A percentile compares a stretch with the other conserved stretches of the same genome.
phyloP scores from a whole-genome alignment of 768 basidiomycete genomes.

The Daedaleopsis nitida region DNA sequence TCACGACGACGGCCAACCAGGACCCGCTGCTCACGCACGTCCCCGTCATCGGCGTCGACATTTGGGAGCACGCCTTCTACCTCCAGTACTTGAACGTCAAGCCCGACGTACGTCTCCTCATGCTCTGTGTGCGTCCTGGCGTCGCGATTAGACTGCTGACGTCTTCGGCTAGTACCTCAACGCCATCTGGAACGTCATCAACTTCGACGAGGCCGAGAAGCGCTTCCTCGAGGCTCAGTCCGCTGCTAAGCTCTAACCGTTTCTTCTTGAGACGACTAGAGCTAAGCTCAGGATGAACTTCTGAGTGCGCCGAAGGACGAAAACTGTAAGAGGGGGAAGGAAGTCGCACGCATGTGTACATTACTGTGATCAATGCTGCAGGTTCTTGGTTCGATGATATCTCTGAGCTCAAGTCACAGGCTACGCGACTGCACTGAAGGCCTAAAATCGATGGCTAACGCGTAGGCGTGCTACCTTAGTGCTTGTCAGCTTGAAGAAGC shows the following conservation, averaged over 20 bases:
- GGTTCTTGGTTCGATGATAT: background rate
- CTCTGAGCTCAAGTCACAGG: too few relatives aligned
- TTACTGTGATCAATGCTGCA: slow-evolving; percentile 11
- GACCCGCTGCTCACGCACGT: slow-evolving; percentile 79
- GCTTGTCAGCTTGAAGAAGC: too few relatives aligned
- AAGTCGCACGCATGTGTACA: slow-evolving; percentile 15
- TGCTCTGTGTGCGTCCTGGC: too few relatives aligned
- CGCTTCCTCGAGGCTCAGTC: slow-evolving; percentile 51
- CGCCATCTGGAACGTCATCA: slow-evolving; percentile 74
- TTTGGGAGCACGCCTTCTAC: slow-evolving; percentile 98
- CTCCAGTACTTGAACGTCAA: slow-evolving; percentile 97
- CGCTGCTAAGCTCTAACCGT: slow-evolving; percentile 40
- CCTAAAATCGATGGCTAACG: too few relatives aligned
- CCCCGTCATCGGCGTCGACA: slow-evolving; percentile 89
- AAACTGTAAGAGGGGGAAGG: slow-evolving; percentile 11
- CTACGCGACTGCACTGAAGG: too few relatives aligned
- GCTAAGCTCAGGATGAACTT: background rate
- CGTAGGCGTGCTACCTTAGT: too few relatives aligned
- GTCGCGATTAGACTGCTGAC: background rate
- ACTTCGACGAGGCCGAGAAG: slow-evolving; percentile 75
- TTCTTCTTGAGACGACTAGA: background rate
- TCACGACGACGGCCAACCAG: slow-evolving; percentile 93
- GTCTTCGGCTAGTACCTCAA: slow-evolving; percentile 57
- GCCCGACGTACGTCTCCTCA: slow-evolving; percentile 66
- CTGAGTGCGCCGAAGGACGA: background rate